phyloP scores from a whole-genome alignment of 2,329 filamentous ascomycete species.

The Stagonosporopsis chrysanthemi region DNA sequence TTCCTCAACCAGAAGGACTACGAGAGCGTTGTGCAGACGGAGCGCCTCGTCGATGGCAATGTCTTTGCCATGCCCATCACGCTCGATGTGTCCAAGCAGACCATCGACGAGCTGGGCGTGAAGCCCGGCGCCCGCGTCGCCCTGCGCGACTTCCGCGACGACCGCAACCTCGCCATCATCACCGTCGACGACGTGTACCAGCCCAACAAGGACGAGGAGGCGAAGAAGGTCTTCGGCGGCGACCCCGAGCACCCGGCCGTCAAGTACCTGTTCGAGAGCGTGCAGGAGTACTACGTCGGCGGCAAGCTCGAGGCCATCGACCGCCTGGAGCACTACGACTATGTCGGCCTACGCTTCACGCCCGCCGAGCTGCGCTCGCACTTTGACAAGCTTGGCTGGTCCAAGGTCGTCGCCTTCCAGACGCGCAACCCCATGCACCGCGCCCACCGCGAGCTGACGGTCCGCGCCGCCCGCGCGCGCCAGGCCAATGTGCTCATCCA shows the following conservation, averaged over 20 bases:
- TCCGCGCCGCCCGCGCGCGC: conserved; percentile 92
- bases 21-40: conserved; percentile 87
- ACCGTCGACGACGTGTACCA: conserved; percentile 95
- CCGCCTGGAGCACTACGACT: conserved; percentile 97
- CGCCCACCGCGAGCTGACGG: conserved; percentile 95
- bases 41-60: conserved; percentile 84
- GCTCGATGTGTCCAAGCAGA: conserved; percentile 79
- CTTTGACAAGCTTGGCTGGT: conserved; percentile 99
- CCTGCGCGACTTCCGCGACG: conserved; percentile 93
- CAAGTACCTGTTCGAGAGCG: conserved; percentile 83
- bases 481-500: conserved; percentile 99
- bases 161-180: conserved; percentile 93
- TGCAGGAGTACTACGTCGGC: conserved; percentile 89
- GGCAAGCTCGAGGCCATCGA: conserved; percentile 96
- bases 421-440: conserved; percentile 98
- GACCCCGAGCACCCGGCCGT: conserved; percentile 91
- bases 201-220: conserved; percentile 95
- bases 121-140: conserved; percentile 84
- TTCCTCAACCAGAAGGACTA: conserved; percentile 99
- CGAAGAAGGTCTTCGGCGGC: conserved; percentile 91
- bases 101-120: conserved; percentile 76
- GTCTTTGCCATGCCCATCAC: conserved; percentile 98
- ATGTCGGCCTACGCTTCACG: conserved; percentile 92
- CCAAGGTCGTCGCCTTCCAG: conserved; percentile 97
- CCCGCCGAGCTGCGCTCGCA: conserved; percentile 93